Conservation (phyloP, 345 rosid genomes). For the Psidium guajava region DNA sequence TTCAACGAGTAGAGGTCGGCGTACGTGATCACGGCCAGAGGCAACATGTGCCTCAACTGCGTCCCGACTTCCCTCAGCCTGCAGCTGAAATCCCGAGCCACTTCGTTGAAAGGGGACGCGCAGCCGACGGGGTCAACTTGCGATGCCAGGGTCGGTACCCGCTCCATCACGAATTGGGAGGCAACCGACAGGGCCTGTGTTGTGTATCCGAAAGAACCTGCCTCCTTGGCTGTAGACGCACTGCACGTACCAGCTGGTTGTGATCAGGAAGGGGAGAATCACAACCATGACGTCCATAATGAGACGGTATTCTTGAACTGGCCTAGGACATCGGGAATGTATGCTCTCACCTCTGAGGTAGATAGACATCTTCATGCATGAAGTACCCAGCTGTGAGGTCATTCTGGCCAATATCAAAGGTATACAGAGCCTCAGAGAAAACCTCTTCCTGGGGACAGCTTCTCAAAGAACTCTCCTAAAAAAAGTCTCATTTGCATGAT, state of each 20-base stretch:
- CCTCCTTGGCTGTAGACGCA: constrained; percentile 43
- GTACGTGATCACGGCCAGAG: constrained; percentile 39
- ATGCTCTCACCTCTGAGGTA: constrained; percentile 33
- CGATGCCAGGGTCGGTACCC: constrained; percentile 20
- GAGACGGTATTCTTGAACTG: constrained; percentile 4
- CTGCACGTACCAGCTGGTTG: constrained; percentile 7
- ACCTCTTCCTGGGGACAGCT: constrained; percentile 28
- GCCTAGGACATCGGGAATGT: constrained; percentile 33
- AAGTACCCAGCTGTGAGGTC: constrained; percentile 49
- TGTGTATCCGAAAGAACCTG: constrained; percentile 68
- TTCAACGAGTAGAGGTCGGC: constrained; percentile 53
- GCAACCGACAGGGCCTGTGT: constrained; percentile 73
- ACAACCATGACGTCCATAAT: constrained; percentile 9
- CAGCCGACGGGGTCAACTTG: constrained; percentile 49
- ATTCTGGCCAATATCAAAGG: constrained; percentile 58
- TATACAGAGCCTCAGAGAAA: constrained; percentile 37
- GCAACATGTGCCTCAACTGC: constrained; percentile 28
- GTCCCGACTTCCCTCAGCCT: constrained; percentile 27
- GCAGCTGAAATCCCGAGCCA: constrained; percentile 44
- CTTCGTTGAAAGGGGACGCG: constrained; percentile 38
- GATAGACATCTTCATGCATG: constrained; percentile 42
- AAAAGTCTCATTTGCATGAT: neutral
- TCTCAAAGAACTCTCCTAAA: constrained; percentile 20
- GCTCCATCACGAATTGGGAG: constrained; percentile 35
- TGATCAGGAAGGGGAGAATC: neutral